These are phyloP conservation scores for Leccinum pachyderme DNA, from an alignment of 1,284 basidiomycete species.

Conservation along the genomic window DNA sequence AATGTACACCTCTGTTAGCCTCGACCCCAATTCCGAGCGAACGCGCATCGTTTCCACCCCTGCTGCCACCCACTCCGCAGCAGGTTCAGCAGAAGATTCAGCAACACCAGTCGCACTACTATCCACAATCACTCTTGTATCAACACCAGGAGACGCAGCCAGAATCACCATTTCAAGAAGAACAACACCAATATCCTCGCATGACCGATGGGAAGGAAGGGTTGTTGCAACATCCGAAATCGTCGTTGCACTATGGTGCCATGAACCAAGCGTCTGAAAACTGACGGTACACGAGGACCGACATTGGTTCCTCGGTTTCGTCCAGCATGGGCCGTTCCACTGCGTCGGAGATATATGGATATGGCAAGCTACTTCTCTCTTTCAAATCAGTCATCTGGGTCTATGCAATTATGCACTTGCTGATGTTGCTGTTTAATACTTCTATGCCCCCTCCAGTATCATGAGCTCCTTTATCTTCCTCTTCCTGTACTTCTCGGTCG, in stretches of 20 bases:
- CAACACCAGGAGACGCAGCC: neutral
- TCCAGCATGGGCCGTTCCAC: neutral
- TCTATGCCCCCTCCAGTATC: no score
- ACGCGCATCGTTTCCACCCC: conserved; percentile 9
- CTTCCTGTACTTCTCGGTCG: neutral
- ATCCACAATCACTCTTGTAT: neutral
- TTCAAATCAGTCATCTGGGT: neutral
- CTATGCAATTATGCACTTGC: neutral
- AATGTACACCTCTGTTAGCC: conserved; percentile 19
- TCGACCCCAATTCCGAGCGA: conserved; percentile 14
- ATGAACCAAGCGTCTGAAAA: conserved; percentile 3
- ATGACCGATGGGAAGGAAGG: neutral
- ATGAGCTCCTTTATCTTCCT: neutral
- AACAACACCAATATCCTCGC: neutral
- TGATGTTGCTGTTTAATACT: neutral
- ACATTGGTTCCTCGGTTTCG: neutral
- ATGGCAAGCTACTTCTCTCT: neutral
- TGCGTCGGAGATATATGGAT: neutral
- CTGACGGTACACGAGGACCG: neutral
- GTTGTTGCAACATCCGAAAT: conserved; percentile 10
- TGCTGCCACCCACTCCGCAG: conserved; percentile 18
- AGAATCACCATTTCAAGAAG: neutral
- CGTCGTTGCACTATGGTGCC: conserved; percentile 21
- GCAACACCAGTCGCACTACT: conserved; percentile 20
- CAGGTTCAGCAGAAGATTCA: conserved; percentile 25